Percentiles rank a stretch among this genome's conserved stretches.
phyloP scores from a whole-genome alignment of 768 basidiomycete species.

The Suillus fuscotomentosus region DNA sequence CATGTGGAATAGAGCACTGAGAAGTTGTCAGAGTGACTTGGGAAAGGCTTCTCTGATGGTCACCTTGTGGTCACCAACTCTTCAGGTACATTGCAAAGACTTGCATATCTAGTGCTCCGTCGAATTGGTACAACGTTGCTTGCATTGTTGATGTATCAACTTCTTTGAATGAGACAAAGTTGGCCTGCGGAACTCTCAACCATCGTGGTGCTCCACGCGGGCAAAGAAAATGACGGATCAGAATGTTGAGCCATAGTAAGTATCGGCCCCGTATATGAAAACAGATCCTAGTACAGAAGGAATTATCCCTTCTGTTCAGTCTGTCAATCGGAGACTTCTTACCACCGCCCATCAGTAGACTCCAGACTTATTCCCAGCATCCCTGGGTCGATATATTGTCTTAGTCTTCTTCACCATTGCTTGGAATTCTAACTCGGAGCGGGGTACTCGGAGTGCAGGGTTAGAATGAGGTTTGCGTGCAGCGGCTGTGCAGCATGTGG shows the following conservation, averaged over 20 bases:
- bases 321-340: background rate
- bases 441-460: background rate
- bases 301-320: background rate
- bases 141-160: constrained; percentile 80
- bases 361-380: background rate
- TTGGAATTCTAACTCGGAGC: background rate
- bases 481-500: background rate
- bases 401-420: background rate
- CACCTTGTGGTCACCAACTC: constrained; percentile 50
- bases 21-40: constrained; percentile 40
- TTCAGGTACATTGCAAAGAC: constrained; percentile 55
- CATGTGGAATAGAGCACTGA: constrained; percentile 25
- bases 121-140: constrained; percentile 74
- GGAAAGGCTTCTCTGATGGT: constrained; percentile 58
- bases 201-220: background rate
- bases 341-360: background rate
- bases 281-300: background rate
- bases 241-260: background rate
- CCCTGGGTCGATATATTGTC: background rate
- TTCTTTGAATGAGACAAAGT: constrained; percentile 78
- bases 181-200: constrained; percentile 40
- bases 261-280: background rate
- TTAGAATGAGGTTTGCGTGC: background rate
- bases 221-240: background rate
- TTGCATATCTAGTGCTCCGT: constrained; percentile 47